Percentiles rank a stretch among this genome's conserved stretches.
Conservation (phyloP, 495 filamentous ascomycete genomes). For the Podospora pseudoanserina region DNA sequence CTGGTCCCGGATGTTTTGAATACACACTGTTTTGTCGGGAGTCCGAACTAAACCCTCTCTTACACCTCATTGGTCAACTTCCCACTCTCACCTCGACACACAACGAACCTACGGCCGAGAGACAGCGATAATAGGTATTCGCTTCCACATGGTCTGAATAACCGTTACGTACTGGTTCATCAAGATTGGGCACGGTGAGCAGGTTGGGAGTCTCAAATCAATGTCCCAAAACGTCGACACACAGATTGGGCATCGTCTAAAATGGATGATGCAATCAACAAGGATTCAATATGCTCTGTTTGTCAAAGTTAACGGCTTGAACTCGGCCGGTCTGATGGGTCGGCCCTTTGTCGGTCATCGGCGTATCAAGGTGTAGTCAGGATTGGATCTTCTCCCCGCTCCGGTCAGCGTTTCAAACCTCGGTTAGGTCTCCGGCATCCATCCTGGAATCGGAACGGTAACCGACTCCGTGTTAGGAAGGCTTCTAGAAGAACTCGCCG, state of each 20-base stretch:
- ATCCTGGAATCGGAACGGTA: not conserved
- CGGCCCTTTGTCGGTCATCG: slow-evolving; percentile 18
- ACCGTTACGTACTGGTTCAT: not conserved
- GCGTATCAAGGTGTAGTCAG: slow-evolving; percentile 1
- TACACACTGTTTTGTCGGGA: not conserved
- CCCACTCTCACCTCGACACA: not conserved
- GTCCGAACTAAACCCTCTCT: not conserved
- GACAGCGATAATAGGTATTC: not conserved
- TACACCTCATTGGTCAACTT: slow-evolving; percentile 1
- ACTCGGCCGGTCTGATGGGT: not conserved
- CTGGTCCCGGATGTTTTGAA: not conserved
- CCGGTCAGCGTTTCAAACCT: not conserved
- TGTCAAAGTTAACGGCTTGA: not conserved
- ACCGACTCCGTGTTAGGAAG: not conserved
- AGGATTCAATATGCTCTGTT: not conserved
- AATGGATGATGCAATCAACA: slow-evolving; percentile 6
- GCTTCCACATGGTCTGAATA: not conserved
- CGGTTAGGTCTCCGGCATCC: not conserved
- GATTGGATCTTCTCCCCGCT: not conserved
- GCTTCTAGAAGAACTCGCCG: slow-evolving; percentile 6
- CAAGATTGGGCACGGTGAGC: not conserved
- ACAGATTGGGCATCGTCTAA: not conserved
- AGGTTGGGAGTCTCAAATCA: not conserved
- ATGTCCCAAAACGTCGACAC: not conserved
- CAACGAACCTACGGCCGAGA: not conserved